These are phyloP conservation scores for Combretum micranthum DNA, from an alignment of 345 rosid species.

Conservation along the genomic window DNA sequence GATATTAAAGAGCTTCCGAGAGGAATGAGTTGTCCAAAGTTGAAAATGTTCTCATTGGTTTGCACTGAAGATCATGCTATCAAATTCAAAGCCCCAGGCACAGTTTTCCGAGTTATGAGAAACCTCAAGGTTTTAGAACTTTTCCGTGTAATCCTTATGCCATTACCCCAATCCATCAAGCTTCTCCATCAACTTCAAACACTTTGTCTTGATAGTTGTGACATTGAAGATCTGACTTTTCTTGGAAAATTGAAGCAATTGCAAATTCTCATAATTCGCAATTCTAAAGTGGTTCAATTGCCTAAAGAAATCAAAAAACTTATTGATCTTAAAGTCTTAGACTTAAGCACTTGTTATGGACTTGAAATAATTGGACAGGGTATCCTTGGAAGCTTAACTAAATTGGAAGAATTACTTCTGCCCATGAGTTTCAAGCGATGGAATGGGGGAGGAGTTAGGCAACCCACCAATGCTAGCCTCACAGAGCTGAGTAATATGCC, in stretches of 20 bases:
- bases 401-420: conserved; percentile 27
- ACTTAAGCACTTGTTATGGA: conserved; percentile 13
- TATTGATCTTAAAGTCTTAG: conserved; percentile 13
- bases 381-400: conserved; percentile 16
- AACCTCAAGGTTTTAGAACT: conserved; percentile 17
- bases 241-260: conserved; percentile 15
- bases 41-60: conserved; percentile 3
- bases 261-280: conserved; percentile 19
- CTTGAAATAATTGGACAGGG: conserved; percentile 21
- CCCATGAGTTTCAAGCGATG: conserved; percentile 16
- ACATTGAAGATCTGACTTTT: conserved; percentile 9
- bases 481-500: conserved; percentile 14
- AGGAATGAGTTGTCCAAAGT: conserved; percentile 14
- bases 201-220: conserved; percentile 15
- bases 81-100: conserved; percentile 6
- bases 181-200: conserved; percentile 9
- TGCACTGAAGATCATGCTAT: neutral
- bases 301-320: conserved; percentile 17
- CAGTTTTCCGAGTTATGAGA: conserved; percentile 15
- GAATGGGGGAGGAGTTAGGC: conserved; percentile 12
- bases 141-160: neutral
- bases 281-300: conserved; percentile 12
- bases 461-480: conserved; percentile 9
- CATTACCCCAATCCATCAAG: conserved; percentile 11
- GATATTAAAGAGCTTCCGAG: conserved; percentile 11